A percentile compares a stretch with the other conserved stretches of the same genome.
Conservation (phyloP, 306 rosid species). For the Mimosa bimucronata region DNA sequence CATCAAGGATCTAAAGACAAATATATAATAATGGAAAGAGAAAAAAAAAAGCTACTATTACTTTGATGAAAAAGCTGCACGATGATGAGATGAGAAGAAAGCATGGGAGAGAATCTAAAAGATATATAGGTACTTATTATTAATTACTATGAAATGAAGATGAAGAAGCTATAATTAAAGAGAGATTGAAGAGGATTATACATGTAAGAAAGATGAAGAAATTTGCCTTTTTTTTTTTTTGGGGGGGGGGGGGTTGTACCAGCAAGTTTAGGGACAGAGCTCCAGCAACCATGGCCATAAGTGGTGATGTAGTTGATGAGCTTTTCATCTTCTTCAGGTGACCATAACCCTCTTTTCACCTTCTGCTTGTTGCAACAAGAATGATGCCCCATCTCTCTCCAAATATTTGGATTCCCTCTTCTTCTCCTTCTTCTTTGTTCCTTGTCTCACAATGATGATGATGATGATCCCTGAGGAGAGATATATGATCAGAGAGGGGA, state of each 20-base stretch:
- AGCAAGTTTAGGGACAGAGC: conserved; percentile 94
- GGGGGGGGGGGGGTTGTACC: conserved; percentile 39
- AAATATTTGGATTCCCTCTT: neutral
- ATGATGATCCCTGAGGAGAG: neutral
- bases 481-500: neutral
- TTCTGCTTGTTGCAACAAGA: conserved; percentile 98
- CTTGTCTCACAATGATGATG: neutral
- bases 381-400: conserved; percentile 77
- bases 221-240: too few species aligned
- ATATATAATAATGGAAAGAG: neutral
- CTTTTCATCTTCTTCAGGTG: conserved; percentile 98
- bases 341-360: conserved; percentile 97
- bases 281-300: conserved; percentile 98
- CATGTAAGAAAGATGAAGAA: too few species aligned
- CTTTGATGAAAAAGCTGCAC: neutral
- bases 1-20: neutral
- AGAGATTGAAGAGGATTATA: neutral
- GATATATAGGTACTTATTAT: neutral
- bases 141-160: neutral
- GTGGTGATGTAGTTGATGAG: conserved; percentile 86
- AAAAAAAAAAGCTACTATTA: neutral
- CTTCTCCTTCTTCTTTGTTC: neutral
- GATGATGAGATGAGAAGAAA: neutral
- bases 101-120: neutral
- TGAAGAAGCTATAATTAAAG: neutral